A percentile compares a stretch with the other conserved stretches of the same genome.
Conservation (phyloP, 2,329 filamentous ascomycete genomes). For the Tolypocladium paradoxum region DNA sequence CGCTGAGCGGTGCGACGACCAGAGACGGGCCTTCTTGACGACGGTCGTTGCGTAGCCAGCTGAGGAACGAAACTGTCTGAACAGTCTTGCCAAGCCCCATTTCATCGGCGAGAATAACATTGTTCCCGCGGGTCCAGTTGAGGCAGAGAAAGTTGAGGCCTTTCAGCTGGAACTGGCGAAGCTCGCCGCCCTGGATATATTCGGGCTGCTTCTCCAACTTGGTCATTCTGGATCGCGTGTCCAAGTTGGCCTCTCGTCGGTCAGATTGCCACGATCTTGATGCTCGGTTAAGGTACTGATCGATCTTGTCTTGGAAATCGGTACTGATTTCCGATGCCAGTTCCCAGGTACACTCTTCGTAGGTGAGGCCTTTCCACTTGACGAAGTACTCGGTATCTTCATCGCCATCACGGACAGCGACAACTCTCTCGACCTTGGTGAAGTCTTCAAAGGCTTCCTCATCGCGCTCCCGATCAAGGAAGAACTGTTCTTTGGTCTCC, state of each 20-base stretch:
- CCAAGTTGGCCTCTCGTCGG: slow-evolving; percentile 61
- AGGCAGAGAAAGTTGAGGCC: slow-evolving; percentile 92
- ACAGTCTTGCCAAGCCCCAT: slow-evolving; percentile 99
- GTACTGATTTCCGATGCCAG: slow-evolving; percentile 60
- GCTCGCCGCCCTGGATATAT: slow-evolving; percentile 74
- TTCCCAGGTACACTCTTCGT: slow-evolving; percentile 96
- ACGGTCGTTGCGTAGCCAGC: slow-evolving; percentile 86
- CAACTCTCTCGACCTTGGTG: slow-evolving; percentile 86
- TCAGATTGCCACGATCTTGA: slow-evolving; percentile 74
- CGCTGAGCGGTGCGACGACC: slow-evolving; percentile 92
- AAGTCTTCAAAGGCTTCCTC: slow-evolving; percentile 83
- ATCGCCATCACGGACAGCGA: slow-evolving; percentile 70
- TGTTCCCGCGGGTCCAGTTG: slow-evolving; percentile 90
- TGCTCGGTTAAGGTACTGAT: slow-evolving; percentile 77
- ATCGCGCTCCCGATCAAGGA: slow-evolving; percentile 86
- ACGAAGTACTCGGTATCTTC: slow-evolving; percentile 81
- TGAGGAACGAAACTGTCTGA: slow-evolving; percentile 92
- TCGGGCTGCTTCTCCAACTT: slow-evolving; percentile 71
- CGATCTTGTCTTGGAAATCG: slow-evolving; percentile 80
- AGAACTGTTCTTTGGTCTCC: slow-evolving; percentile 87
- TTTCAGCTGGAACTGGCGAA: slow-evolving; percentile 87
- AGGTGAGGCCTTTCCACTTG: slow-evolving; percentile 93
- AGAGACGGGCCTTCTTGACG: slow-evolving; percentile 89
- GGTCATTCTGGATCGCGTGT: slow-evolving; percentile 62
- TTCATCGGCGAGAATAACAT: slow-evolving; percentile 95